Conservation (phyloP, 768 basidiomycete genomes). For the Kwoniella dendrophila region DNA sequence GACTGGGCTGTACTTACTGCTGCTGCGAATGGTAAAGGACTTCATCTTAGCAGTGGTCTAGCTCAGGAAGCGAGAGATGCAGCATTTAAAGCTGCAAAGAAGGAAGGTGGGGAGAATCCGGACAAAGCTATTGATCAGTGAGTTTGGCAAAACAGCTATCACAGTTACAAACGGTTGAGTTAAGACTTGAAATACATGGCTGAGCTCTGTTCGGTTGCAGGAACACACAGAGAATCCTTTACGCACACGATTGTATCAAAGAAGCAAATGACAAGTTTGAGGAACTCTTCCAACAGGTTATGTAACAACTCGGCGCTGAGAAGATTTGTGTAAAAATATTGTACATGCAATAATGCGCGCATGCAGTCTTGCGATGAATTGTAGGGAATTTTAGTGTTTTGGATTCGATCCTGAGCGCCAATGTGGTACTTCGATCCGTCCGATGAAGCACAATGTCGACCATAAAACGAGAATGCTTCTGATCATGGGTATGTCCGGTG, state of each 20-base stretch:
- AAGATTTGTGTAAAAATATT: too few relatives aligned
- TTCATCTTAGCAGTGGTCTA: slow-evolving; percentile 36
- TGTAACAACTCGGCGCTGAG: too few relatives aligned
- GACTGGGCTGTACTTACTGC: slow-evolving; percentile 41
- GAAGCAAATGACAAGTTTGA: slow-evolving; percentile 26
- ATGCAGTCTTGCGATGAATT: too few relatives aligned
- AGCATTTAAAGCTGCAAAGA: slow-evolving; percentile 26
- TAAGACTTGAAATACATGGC: neutral
- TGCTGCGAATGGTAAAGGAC: slow-evolving; percentile 40
- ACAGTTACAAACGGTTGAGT: neutral
- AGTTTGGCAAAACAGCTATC: neutral
- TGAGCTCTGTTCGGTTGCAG: neutral
- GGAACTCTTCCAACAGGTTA: slow-evolving; percentile 13
- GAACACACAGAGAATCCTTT: slow-evolving; percentile 21
- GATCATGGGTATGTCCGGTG: too few relatives aligned
- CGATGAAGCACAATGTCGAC: too few relatives aligned
- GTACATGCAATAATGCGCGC: too few relatives aligned
- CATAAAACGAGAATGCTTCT: too few relatives aligned
- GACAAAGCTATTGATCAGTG: slow-evolving; percentile 18
- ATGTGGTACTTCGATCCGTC: too few relatives aligned
- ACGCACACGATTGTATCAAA: slow-evolving; percentile 19
- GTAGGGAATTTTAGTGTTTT: too few relatives aligned
- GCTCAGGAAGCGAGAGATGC: slow-evolving; percentile 31
- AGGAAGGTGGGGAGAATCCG: slow-evolving; percentile 15
- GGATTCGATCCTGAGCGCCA: too few relatives aligned